A percentile compares a stretch with the other conserved stretches of the same genome.
phyloP scores from a whole-genome alignment of 352 stramenopile species.

The Phytophthora kernoviae region DNA sequence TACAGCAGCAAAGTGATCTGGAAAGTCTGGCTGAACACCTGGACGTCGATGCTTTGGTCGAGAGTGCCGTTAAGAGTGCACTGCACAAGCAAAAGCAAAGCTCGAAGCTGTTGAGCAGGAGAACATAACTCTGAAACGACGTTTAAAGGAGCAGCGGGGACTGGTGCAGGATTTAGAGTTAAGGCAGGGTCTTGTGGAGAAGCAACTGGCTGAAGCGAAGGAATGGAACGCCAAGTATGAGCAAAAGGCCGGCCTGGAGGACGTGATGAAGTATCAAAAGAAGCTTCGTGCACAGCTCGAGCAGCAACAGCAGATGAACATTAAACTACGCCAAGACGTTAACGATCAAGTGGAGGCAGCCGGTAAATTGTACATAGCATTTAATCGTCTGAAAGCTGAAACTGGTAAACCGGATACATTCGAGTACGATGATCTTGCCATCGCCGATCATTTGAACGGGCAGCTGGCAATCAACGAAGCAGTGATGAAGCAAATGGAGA shows the following conservation, averaged over 20 bases:
- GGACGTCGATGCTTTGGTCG: constrained; percentile 37
- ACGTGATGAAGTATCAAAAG: constrained; percentile 78
- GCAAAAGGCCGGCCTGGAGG: constrained; percentile 61
- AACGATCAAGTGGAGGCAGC: constrained; percentile 68
- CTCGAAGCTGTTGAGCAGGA: constrained; percentile 35
- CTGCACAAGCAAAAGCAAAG: constrained; percentile 39
- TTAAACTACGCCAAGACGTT: constrained; percentile 60
- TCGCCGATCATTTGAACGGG: constrained; percentile 59
- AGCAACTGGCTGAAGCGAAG: constrained; percentile 57
- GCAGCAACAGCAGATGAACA: constrained; percentile 61
- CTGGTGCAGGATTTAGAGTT: constrained; percentile 62
- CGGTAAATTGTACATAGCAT: constrained; percentile 56
- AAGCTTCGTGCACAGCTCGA: constrained; percentile 69
- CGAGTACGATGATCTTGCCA: constrained; percentile 60
- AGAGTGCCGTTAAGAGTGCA: constrained; percentile 41
- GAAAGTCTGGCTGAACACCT: constrained; percentile 63
- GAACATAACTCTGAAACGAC: constrained; percentile 44
- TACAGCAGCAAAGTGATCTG: constrained; percentile 65
- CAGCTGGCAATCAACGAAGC: constrained; percentile 63
- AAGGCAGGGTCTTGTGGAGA: constrained; percentile 60
- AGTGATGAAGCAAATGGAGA: constrained; percentile 64
- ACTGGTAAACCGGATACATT: constrained; percentile 49
- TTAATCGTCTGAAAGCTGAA: constrained; percentile 66
- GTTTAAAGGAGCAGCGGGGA: constrained; percentile 53
- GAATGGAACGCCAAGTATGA: constrained; percentile 79